Percentiles rank a stretch among this genome's conserved stretches.
Evolutionary conservation across 768 basidiomycete genomes (phyloP).

Genomic region (Suillus subaureus): DNA sequence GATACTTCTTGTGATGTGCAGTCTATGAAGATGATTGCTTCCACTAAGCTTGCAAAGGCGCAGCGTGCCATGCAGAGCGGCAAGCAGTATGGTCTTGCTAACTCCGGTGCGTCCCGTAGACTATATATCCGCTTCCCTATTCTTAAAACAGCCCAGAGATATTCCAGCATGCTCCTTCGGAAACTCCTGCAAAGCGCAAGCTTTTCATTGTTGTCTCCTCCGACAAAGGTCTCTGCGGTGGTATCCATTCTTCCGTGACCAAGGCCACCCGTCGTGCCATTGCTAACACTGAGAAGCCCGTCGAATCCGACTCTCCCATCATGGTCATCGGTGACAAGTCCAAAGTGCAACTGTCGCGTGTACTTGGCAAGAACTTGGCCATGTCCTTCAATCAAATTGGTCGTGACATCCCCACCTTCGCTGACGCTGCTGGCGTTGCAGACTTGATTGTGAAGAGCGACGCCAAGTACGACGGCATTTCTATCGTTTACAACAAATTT

Average conservation of each 20-base stretch:
- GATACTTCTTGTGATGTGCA: slow-evolving; percentile 32
- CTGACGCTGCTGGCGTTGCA: slow-evolving; percentile 91
- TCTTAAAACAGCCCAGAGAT: slow-evolving; percentile 59
- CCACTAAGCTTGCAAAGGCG: slow-evolving; percentile 94
- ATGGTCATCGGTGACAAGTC: slow-evolving; percentile 97
- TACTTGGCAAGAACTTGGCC: slow-evolving; percentile 62
- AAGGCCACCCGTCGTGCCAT: slow-evolving; percentile 84
- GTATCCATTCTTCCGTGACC: slow-evolving; percentile 96
- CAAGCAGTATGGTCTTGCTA: slow-evolving; percentile 91
- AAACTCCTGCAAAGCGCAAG: slow-evolving; percentile 70
- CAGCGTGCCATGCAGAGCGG: slow-evolving; percentile 91
- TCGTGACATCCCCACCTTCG: slow-evolving; percentile 95
- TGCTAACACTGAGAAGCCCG: slow-evolving; percentile 46
- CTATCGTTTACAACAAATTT: slow-evolving; percentile 83
- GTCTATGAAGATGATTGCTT: slow-evolving; percentile 99
- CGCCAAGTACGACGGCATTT: slow-evolving; percentile 84
- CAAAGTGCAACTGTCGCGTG: slow-evolving; percentile 85
- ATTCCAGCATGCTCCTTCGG: slow-evolving; percentile 75
- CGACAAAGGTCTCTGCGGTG: slow-evolving; percentile 99
- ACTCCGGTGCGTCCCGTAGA: slow-evolving; percentile 60
- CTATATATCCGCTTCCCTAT: slow-evolving; percentile 11
- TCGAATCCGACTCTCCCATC: slow-evolving; percentile 66
- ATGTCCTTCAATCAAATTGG: slow-evolving; percentile 98
- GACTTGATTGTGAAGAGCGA: slow-evolving; percentile 88
- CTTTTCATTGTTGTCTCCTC: slow-evolving; percentile 96